Evolutionary conservation across 202 grass and related monocot genomes (phyloP), one percentile per base, ranked within the genome.

Genomic region (Setaria viridis): DNA sequence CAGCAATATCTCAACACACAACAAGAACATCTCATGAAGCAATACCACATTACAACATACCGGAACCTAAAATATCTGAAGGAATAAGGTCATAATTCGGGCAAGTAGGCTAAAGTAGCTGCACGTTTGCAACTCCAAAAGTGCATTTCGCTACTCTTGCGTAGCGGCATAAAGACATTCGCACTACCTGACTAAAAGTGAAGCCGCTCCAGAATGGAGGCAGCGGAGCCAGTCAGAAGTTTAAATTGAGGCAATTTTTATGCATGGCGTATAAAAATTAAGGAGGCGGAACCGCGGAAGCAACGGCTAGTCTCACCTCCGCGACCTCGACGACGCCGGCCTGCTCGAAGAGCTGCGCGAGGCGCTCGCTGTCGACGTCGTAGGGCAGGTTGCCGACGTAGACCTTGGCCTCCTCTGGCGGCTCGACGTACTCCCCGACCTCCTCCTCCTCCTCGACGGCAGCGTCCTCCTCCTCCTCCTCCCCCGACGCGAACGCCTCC

Each of bases 321-420:
- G 95, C 62, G 80, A 93, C 74, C 72, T 98, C 89, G 37, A 98
- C 95, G 43, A 87, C 59, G 75, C 95, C 93, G 12, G 93, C 91
- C 84, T 89, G 73, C 7, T 98, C 91, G 73, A 98, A 95, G 54
- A 98, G 84, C 83, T 90, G 83, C 3, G 91, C 93, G n/a, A 98
- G 95, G 66, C 89, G 81, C 85, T 98, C 91, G 80, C 83, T 98
- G 74, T 91, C 90, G 12, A 95, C 39, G 81, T 98, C 93, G 47
- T 86, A 98, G 4, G 95, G 91, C 3, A 98, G 87, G 80, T 93
- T 91, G 6, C 95, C 95, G 11, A 98, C 83, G 77, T 89, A 98
- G 37, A 98, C 80, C 87, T 98, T 98, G 64, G 91, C 91, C 77
- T 98, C 93, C 85, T 98, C 95, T 0, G 93, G 91, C 13, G 93